A percentile compares a stretch with the other conserved stretches of the same genome.
phyloP scores from a whole-genome alignment of 176 grass and related monocot species.

The Phoenix roebelenii region DNA sequence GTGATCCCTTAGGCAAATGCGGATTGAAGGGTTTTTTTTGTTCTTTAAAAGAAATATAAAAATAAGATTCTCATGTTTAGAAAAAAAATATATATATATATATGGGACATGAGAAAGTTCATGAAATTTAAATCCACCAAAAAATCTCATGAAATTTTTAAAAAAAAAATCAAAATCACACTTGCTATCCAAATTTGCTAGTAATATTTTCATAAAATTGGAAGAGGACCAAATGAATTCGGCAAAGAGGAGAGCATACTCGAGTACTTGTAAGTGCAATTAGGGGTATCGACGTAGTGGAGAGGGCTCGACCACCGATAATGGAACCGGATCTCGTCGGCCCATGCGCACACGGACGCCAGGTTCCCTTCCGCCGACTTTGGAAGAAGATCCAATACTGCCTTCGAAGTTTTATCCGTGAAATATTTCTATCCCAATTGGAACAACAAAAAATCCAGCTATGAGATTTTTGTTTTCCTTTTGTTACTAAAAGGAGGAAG shows the following conservation, averaged over 20 bases:
- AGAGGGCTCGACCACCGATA: conserved; percentile 55
- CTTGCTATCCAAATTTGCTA: not conserved
- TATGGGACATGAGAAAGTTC: too few species aligned
- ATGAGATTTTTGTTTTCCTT: not conserved
- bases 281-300: conserved; percentile 46
- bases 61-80: too few species aligned
- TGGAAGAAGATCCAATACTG: conserved; percentile 40
- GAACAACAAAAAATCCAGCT: not conserved
- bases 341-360: conserved; percentile 51
- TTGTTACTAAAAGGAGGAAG: too few species aligned
- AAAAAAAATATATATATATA: too few species aligned
- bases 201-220: too few species aligned
- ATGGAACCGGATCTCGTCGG: conserved; percentile 37
- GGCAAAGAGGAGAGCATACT: conserved; percentile 18
- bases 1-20: too few species aligned
- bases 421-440: conserved; percentile 34
- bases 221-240: too few species aligned
- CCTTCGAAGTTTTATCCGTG: conserved; percentile 27
- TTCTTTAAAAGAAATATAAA: too few species aligned
- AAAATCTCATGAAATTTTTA: too few species aligned
- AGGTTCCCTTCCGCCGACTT: conserved; percentile 41
- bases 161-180: too few species aligned
- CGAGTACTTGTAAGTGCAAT: conserved; percentile 47
- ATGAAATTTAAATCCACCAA: too few species aligned
- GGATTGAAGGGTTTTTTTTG: too few species aligned